Base-by-base conservation (phyloP, 2,329 filamentous ascomycete genomes). In the Aureobasidium pullulans region DNA sequence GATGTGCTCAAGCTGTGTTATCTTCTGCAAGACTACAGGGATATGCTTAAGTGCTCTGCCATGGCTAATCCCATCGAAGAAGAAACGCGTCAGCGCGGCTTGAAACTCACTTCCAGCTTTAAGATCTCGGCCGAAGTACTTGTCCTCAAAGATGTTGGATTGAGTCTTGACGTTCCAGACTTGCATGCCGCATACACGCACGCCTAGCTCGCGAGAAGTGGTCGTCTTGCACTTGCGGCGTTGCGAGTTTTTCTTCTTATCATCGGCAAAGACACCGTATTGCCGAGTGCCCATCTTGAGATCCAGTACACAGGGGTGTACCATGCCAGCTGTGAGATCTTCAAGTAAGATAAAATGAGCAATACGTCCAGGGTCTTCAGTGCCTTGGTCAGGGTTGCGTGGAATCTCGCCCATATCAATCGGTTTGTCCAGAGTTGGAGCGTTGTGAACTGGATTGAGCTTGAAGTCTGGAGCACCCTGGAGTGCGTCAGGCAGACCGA, bases 281-380 rank as follows among this genome's bases (percentile, higher is more conserved):
- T 99, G 94, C 2, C 94, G 86, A 7, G 94, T 99, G 19, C 94
- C 94, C 94, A 99, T 99, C 72, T 99, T 99, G 63, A 99, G 79
- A 70, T 99, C 94, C 73, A 99, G 88, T 61, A 99, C 96, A 74
- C 94, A 97, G 5, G 94, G 94, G 53, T 89, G 86, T 70, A 90
- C 92, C 94, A 99, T 97, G 36, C 93, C 93, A 1, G 93, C 89
- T 1, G 94, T 99, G 49, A 99, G 81, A 71, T 99, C 94, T 73
- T 99, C 94, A 9, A 99, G 77, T 0, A 99, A 80, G 13, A 99
- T 78, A 70, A 99, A 99, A 70, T 93, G 96, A 67, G 96, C 90
- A 4, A 96, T 89, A 34, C 93, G 85, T 60, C 78, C 75, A 58
- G 52, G 48, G 9, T 61, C 53, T n/a, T 71, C 72, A 64, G 75